Evolutionary conservation across 1,284 basidiomycete species (phyloP).

Genomic region (Thelephora terrestris): DNA sequence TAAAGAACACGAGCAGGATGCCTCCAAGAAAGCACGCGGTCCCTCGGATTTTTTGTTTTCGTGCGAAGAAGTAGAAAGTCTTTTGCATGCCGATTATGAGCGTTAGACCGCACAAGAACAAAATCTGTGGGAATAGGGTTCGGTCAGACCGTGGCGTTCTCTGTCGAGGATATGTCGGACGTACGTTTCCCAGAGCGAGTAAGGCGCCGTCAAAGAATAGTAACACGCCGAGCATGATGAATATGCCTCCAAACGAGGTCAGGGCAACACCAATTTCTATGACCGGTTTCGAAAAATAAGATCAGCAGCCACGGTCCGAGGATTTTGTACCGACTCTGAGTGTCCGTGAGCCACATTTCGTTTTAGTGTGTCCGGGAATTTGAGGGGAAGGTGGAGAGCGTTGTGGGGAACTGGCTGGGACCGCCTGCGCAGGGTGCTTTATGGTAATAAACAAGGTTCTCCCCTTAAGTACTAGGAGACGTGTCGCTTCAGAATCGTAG

Average conservation of each 20-base stretch:
- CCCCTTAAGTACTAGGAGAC: too few species aligned
- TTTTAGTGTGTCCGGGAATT: constrained; percentile 13
- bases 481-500: too few species aligned
- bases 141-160: not conserved
- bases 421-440: too few species aligned
- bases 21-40: constrained; percentile 87
- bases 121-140: constrained; percentile 44
- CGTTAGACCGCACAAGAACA: constrained; percentile 87
- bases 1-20: constrained; percentile 79
- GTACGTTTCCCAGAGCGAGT: constrained; percentile 90
- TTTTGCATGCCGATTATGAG: constrained; percentile 94
- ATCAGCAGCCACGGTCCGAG: not conserved
- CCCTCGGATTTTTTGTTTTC: constrained; percentile 94
- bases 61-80: constrained; percentile 97
- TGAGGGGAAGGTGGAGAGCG: not conserved
- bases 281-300: not conserved
- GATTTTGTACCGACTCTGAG: constrained; percentile 39
- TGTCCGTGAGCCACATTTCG: constrained; percentile 61
- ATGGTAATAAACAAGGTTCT: too few species aligned
- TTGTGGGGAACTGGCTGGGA: not conserved
- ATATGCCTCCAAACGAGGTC: constrained; percentile 93
- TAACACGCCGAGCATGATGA: constrained; percentile 93
- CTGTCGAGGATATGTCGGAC: not conserved
- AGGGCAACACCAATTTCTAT: constrained; percentile 93
- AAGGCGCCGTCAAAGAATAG: constrained; percentile 98